Evolutionary conservation across 371 early-diverging fungal genomes (phyloP).

Genomic region (Rhizopus microsporus): DNA sequence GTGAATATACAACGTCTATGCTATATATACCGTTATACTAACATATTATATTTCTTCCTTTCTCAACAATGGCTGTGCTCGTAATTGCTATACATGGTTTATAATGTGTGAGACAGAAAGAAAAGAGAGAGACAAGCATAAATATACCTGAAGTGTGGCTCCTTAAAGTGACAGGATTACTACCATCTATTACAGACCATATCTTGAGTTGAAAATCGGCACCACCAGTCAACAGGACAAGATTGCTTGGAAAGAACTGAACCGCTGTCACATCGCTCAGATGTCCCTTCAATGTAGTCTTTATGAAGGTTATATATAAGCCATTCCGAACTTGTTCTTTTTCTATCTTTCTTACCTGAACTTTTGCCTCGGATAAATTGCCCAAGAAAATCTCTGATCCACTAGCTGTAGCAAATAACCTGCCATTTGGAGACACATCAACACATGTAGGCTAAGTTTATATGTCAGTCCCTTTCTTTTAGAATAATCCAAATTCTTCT

Average conservation of each 20-base stretch:
- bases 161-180: constrained; percentile 71
- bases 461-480: background rate
- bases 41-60: constrained; percentile 63
- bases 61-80: constrained; percentile 55
- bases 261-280: constrained; percentile 66
- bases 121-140: too few relatives aligned
- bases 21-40: constrained; percentile 18
- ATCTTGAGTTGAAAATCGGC: constrained; percentile 70
- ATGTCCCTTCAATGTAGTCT: constrained; percentile 66
- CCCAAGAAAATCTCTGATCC: constrained; percentile 47
- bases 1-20: background rate
- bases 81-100: constrained; percentile 44
- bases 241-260: constrained; percentile 77
- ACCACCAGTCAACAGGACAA: constrained; percentile 69
- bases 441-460: constrained; percentile 43
- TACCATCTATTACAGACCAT: constrained; percentile 76
- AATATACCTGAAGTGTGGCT: constrained; percentile 65
- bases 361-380: constrained; percentile 35
- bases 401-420: constrained; percentile 51
- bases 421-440: constrained; percentile 59
- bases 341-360: constrained; percentile 30
- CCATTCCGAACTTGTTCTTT: background rate
- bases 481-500: background rate
- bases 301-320: background rate
- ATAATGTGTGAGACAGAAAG: background rate